Evolutionary conservation across 2,329 filamentous ascomycete genomes (phyloP).

Genomic region (Akanthomyces lecanii): DNA sequence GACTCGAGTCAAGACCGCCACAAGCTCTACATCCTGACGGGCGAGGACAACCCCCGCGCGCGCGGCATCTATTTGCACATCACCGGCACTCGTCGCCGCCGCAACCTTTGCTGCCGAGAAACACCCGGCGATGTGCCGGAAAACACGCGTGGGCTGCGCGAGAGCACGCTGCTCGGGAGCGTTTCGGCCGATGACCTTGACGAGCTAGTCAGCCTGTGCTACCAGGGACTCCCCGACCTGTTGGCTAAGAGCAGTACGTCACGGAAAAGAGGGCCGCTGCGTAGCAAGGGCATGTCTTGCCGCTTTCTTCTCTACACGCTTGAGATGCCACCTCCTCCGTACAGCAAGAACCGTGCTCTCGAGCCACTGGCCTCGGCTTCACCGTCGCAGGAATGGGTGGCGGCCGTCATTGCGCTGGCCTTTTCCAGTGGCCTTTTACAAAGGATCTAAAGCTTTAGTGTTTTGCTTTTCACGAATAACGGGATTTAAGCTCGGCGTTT

Average conservation of each 20-base stretch:
- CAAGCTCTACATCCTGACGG: conserved; percentile 7
- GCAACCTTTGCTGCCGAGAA: neutral
- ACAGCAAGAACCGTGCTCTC: neutral
- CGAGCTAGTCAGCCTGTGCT: conserved; percentile 19
- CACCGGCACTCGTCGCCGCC: conserved; percentile 5
- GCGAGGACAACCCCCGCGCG: neutral
- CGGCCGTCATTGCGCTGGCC: neutral
- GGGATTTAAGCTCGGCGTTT: neutral
- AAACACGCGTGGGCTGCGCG: conserved; percentile 12
- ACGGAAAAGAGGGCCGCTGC: neutral
- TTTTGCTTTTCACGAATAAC: neutral
- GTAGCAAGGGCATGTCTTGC: neutral
- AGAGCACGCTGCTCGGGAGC: conserved; percentile 21
- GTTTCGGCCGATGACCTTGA: conserved; percentile 21
- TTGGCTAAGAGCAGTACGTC: neutral
- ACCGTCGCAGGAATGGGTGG: conserved; percentile 8
- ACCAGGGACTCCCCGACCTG: neutral
- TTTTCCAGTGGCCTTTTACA: neutral
- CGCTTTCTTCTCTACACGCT: neutral
- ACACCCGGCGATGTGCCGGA: neutral
- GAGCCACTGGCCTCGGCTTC: conserved; percentile 3
- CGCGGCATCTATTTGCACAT: conserved; percentile 6
- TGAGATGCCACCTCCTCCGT: neutral
- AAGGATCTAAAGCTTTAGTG: neutral
- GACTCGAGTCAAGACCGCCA: conserved; percentile 7